Conservation (phyloP, 768 basidiomycete genomes). For the Amanita pseudoporphyria region DNA sequence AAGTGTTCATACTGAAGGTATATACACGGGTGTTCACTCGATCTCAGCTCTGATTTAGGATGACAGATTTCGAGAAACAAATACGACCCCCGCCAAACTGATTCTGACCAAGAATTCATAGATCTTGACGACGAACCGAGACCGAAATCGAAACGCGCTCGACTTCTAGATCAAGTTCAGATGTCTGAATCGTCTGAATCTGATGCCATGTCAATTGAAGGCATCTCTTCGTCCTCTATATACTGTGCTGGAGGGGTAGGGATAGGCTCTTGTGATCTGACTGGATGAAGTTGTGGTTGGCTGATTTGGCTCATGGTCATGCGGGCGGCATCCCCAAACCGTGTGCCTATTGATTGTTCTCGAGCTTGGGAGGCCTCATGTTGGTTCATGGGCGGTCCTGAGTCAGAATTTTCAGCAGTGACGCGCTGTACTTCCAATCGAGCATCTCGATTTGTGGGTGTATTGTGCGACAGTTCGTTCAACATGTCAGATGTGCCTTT, state of each 20-base stretch:
- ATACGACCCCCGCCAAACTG: background rate
- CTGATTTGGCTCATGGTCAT: background rate
- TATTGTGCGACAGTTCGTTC: background rate
- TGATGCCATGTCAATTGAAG: slow-evolving; percentile 66
- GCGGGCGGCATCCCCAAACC: background rate
- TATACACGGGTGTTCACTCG: background rate
- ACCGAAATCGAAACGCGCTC: slow-evolving; percentile 27
- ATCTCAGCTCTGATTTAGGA: background rate
- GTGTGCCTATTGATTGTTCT: background rate
- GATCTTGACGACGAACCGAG: slow-evolving; percentile 14
- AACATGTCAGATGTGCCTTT: background rate
- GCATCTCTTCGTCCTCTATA: slow-evolving; percentile 60
- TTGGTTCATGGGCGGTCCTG: background rate
- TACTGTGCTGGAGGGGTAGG: slow-evolving; percentile 4
- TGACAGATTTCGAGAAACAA: background rate
- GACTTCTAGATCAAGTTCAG: slow-evolving; percentile 10
- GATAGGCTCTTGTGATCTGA: background rate
- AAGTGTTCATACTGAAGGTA: slow-evolving; percentile 47
- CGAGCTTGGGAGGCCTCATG: background rate
- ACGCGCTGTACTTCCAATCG: background rate
- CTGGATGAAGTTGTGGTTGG: background rate
- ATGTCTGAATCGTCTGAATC: slow-evolving; percentile 55
- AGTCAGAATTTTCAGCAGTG: background rate
- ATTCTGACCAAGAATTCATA: slow-evolving; percentile 15
- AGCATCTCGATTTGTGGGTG: background rate